These are phyloP conservation scores for Tricholomella constricta DNA, from an alignment of 768 basidiomycete genomes.

Conservation along the genomic window DNA sequence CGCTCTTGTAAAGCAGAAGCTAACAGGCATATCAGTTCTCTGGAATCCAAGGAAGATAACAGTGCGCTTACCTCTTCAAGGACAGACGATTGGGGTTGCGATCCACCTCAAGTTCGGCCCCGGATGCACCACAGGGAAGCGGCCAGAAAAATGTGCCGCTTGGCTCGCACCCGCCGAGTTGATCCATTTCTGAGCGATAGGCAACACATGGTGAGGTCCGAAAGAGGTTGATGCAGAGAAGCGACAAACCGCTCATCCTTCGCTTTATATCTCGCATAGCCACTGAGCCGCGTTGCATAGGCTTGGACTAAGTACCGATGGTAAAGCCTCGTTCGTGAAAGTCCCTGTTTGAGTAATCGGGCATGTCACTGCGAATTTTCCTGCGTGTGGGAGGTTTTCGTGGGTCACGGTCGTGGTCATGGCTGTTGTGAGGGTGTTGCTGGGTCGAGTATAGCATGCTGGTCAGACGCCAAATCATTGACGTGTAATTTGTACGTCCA, in stretches of 20 bases:
- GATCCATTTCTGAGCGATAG: conserved; percentile 45
- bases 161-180: conserved; percentile 41
- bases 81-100: background rate
- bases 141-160: conserved; percentile 51
- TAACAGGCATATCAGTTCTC: conserved; percentile 18
- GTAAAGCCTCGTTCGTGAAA: too few species aligned
- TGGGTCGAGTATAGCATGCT: too few species aligned
- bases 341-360: too few species aligned
- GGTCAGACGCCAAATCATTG: too few species aligned
- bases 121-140: conserved; percentile 50
- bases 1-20: conserved; percentile 63
- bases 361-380: too few species aligned
- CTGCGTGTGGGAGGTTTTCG: too few species aligned
- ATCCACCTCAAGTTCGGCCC: conserved; percentile 51
- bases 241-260: conserved; percentile 48
- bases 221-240: background rate
- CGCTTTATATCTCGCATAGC: conserved; percentile 55
- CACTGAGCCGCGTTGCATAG: conserved; percentile 50
- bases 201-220: background rate
- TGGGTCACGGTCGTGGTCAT: too few species aligned
- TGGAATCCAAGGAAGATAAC: background rate
- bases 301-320: too few species aligned
- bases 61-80: conserved; percentile 38
- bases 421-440: too few species aligned
- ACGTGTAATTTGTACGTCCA: too few species aligned